phyloP scores from a whole-genome alignment of 2,329 filamentous ascomycete species.

The Macroventuria anomochaeta region DNA sequence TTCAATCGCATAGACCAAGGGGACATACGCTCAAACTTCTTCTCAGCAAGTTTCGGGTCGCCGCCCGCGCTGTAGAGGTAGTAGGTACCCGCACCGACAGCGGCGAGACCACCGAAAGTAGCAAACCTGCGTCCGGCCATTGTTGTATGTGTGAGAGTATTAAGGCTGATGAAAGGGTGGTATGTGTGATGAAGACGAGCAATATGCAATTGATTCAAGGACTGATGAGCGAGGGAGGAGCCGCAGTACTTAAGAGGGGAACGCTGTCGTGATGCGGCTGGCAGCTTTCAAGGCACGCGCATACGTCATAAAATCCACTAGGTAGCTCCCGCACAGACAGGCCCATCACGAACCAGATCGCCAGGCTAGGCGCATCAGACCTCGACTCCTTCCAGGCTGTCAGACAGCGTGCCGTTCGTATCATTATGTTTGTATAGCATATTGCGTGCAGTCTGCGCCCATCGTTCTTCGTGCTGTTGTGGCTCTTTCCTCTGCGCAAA shows the following conservation, averaged over 20 bases:
- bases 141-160: conserved; percentile 16
- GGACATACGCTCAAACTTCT: conserved; percentile 79
- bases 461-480: conserved; percentile 1
- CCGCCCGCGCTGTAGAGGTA: conserved; percentile 91
- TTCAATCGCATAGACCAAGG: not conserved
- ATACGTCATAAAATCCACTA: conserved; percentile 14
- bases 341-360: conserved; percentile 17
- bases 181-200: conserved; percentile 14
- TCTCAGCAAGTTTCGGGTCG: conserved; percentile 79
- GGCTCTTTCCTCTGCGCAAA: conserved; percentile 4
- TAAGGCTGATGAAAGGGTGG: conserved; percentile 4
- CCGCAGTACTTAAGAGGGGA: conserved; percentile 37
- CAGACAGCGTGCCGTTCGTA: not conserved
- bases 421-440: conserved; percentile 6
- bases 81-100: conserved; percentile 73
- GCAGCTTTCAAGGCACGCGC: conserved; percentile 4
- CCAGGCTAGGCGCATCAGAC: conserved; percentile 11
- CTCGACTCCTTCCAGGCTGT: not conserved
- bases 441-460: not conserved
- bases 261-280: conserved; percentile 18
- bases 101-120: conserved; percentile 45
- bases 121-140: conserved; percentile 39
- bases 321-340: conserved; percentile 12
- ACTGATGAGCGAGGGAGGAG: conserved; percentile 9
- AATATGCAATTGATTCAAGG: conserved; percentile 13